phyloP scores from a whole-genome alignment of 225 moss, liverwort and hornwort genomes.

The Pseudisothecium myosuroides region DNA sequence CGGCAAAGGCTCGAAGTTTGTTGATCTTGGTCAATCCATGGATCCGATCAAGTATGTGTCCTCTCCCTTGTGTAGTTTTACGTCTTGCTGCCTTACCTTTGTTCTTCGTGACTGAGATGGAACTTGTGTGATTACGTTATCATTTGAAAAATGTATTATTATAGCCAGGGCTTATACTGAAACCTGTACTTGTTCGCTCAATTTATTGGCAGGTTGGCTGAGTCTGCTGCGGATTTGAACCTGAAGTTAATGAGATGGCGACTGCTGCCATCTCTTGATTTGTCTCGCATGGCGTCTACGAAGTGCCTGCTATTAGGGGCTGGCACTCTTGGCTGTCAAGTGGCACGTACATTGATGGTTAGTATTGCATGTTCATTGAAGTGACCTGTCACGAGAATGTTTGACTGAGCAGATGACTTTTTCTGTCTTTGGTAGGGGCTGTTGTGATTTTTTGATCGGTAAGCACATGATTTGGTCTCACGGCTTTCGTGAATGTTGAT shows the following conservation, averaged over 20 bases:
- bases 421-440: background rate
- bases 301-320: slow-evolving; percentile 92
- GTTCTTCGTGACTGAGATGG: background rate
- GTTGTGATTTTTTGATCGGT: background rate
- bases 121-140: background rate
- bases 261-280: slow-evolving; percentile 79
- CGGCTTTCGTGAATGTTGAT: background rate
- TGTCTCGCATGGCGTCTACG: slow-evolving; percentile 64
- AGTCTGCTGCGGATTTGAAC: slow-evolving; percentile 89
- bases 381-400: background rate
- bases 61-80: background rate
- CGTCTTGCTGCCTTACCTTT: background rate
- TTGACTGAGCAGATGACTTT: background rate
- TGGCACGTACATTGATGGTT: slow-evolving; percentile 89
- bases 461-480: background rate
- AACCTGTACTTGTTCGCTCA: background rate
- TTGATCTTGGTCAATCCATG: slow-evolving; percentile 81
- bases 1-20: slow-evolving; percentile 62
- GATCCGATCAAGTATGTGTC: slow-evolving; percentile 66
- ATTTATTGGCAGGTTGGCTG: slow-evolving; percentile 60
- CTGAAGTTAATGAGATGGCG: slow-evolving; percentile 98
- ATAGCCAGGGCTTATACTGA: background rate
- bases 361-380: background rate
- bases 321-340: slow-evolving; percentile 96
- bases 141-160: background rate